Conservation (phyloP, 768 basidiomycete genomes). For the Boletus huronensis region DNA sequence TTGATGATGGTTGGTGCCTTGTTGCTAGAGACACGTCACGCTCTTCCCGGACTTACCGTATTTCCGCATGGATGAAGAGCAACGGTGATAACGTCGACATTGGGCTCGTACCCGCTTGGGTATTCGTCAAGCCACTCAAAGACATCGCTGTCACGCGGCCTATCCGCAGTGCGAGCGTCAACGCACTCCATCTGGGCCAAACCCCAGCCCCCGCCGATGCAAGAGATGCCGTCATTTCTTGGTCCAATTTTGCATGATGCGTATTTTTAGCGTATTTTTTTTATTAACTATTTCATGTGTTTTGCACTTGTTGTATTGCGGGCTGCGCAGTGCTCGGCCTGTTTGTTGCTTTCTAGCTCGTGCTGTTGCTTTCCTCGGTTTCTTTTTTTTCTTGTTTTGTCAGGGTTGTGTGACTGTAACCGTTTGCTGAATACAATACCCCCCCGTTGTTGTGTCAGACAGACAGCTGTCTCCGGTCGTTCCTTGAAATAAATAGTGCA, state of each 20-base stretch:
- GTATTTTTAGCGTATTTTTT: not conserved
- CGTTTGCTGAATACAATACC: not conserved
- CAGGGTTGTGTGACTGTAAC: not conserved
- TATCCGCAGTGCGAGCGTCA: conserved; percentile 50
- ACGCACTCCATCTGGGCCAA: conserved; percentile 49
- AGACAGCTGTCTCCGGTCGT: not conserved
- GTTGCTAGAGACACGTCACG: conserved; percentile 50
- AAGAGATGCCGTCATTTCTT: conserved; percentile 57
- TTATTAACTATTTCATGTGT: not conserved
- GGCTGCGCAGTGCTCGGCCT: not conserved
- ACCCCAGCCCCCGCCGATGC: conserved; percentile 18
- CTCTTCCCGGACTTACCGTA: conserved; percentile 40
- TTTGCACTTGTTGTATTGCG: not conserved
- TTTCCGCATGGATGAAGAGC: conserved; percentile 10
- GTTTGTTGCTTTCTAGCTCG: not conserved
- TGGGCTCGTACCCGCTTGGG: conserved; percentile 75
- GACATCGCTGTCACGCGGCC: conserved; percentile 62
- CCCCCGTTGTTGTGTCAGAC: not conserved
- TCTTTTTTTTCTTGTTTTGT: not conserved
- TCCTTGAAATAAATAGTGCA: not conserved
- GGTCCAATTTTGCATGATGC: conserved; percentile 38
- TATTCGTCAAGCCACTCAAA: conserved; percentile 61
- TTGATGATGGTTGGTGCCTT: conserved; percentile 80
- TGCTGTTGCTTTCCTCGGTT: not conserved
- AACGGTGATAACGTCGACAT: conserved; percentile 50